Percentiles rank a stretch among this genome's conserved stretches.
phyloP scores from a whole-genome alignment of 2,329 filamentous ascomycete species.

The Aspergillus quadrilineatus region DNA sequence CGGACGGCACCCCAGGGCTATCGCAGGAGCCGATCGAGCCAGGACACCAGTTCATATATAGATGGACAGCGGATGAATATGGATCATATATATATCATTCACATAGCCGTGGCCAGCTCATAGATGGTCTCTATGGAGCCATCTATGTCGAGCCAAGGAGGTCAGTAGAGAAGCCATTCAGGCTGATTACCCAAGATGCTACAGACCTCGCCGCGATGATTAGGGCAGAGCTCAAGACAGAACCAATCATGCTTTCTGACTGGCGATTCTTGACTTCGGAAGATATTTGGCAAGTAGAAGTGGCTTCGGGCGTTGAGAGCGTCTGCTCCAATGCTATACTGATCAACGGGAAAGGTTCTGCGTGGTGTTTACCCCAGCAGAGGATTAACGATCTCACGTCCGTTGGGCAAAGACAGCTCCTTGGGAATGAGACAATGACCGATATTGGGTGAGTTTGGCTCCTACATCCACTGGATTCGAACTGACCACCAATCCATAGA shows the following conservation, averaged over 20 bases:
- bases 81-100: conserved; percentile 64
- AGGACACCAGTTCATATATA: conserved; percentile 52
- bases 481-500: conserved; percentile 12
- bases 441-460: conserved; percentile 27
- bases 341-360: conserved; percentile 57
- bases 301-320: conserved; percentile 39
- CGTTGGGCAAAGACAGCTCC: conserved; percentile 1
- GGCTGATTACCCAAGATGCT: conserved; percentile 31
- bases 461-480: not conserved
- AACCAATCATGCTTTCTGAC: conserved; percentile 57
- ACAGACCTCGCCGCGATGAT: conserved; percentile 45
- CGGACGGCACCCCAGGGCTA: conserved; percentile 60
- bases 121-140: conserved; percentile 61
- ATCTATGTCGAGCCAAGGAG: conserved; percentile 48
- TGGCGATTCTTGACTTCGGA: conserved; percentile 56
- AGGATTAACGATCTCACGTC: conserved; percentile 37
- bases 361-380: conserved; percentile 24
- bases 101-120: conserved; percentile 56
- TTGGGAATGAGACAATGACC: conserved; percentile 27
- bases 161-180: conserved; percentile 28
- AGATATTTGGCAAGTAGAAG: conserved; percentile 37
- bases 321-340: conserved; percentile 62
- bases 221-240: conserved; percentile 49
- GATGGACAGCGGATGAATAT: conserved; percentile 56
- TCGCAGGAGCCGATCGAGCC: conserved; percentile 55